Conservation (phyloP, 768 basidiomycete genomes). For the Sutorius australiensis region DNA sequence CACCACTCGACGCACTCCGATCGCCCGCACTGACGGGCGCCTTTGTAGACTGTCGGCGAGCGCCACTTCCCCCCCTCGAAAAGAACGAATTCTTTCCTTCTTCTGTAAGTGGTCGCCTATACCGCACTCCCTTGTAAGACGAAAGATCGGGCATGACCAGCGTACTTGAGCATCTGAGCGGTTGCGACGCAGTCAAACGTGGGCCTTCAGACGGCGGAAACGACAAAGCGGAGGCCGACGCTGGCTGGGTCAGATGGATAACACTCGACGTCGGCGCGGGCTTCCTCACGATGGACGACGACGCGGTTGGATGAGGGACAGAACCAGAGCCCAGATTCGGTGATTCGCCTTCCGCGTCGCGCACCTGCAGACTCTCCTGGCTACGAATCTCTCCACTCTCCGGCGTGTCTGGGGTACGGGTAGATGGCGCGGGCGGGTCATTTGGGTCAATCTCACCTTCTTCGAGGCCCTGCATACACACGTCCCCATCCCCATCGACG, state of each 20-base stretch:
- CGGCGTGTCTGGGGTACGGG: background rate
- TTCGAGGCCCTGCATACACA: conserved; percentile 2
- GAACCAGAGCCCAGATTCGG: background rate
- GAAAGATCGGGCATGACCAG: conserved; percentile 25
- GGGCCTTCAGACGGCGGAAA: background rate
- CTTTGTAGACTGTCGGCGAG: background rate
- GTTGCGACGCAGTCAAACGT: background rate
- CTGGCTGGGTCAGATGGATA: background rate
- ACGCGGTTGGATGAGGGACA: background rate
- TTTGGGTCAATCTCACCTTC: conserved; percentile 16
- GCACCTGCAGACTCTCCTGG: background rate
- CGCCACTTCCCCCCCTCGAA: conserved; percentile 18
- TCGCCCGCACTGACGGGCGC: background rate
- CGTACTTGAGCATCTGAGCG: background rate
- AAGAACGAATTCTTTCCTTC: conserved; percentile 21
- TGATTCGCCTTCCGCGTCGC: background rate
- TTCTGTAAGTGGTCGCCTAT: conserved; percentile 13
- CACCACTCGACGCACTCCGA: background rate
- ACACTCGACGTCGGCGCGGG: background rate
- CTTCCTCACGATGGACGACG: background rate
- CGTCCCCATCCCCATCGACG: background rate
- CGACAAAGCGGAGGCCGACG: background rate
- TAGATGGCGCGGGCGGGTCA: background rate
- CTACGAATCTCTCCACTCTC: conserved; percentile 19
- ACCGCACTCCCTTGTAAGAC: conserved; percentile 19